Conservation (phyloP, 352 stramenopile genomes). For the Achlya hypogyna region DNA sequence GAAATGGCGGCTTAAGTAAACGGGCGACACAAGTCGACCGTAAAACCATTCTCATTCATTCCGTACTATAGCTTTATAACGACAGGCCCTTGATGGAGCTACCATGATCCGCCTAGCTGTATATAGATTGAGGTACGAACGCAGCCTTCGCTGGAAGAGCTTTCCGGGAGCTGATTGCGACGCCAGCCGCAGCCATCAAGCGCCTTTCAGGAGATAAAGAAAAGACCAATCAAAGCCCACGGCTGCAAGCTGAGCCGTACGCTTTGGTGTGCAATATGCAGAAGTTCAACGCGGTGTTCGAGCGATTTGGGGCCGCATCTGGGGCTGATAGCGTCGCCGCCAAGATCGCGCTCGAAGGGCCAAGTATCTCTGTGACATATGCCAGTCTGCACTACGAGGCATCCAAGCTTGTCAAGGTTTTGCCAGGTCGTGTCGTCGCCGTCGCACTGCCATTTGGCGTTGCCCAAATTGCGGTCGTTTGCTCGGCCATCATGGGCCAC, state of each 20-base stretch:
- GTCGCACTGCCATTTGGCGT: neutral
- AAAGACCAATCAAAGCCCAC: too few species aligned
- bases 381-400: neutral
- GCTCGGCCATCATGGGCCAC: neutral
- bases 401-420: neutral
- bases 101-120: too few species aligned
- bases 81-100: too few species aligned
- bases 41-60: neutral
- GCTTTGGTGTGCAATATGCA: neutral
- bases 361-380: neutral
- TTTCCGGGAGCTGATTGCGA: too few species aligned
- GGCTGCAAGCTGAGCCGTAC: neutral
- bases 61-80: too few species aligned
- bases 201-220: too few species aligned
- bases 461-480: neutral
- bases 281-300: neutral
- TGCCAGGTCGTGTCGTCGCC: neutral
- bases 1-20: slow-evolving; percentile 10
- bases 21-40: neutral
- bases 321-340: neutral
- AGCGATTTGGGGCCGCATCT: neutral
- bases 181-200: too few species aligned
- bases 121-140: too few species aligned
- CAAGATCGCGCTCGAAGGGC: neutral
- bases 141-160: too few species aligned